phyloP scores from a whole-genome alignment of 2,329 filamentous ascomycete genomes.

The Paecilomyces formosus region DNA sequence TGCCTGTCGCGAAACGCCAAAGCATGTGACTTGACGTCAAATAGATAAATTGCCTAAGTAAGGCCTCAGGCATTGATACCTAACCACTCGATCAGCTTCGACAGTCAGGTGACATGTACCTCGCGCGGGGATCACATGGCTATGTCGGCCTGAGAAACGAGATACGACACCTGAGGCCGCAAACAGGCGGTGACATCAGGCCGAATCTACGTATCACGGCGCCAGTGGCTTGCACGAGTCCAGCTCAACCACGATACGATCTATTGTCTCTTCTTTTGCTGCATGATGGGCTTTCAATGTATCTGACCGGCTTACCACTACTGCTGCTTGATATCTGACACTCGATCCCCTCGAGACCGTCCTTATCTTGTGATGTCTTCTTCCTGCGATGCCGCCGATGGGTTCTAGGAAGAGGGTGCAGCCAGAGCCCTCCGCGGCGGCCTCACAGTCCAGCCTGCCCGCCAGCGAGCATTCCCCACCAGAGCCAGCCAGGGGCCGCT shows the following conservation, averaged over 20 bases:
- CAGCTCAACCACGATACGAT: not conserved
- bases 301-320: not conserved
- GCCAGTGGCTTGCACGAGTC: not conserved
- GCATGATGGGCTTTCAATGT: not conserved
- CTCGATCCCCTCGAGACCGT: not conserved
- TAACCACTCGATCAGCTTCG: too few species aligned
- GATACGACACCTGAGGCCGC: not conserved
- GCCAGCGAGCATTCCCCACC: conserved; percentile 14
- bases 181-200: conserved; percentile 1
- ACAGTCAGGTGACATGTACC: too few species aligned
- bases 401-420: conserved; percentile 39
- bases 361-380: conserved; percentile 24
- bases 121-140: too few species aligned
- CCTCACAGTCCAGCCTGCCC: conserved; percentile 17
- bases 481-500: conserved; percentile 13
- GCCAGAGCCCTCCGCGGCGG: conserved; percentile 27
- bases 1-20: not conserved
- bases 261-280: not conserved
- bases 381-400: conserved; percentile 29
- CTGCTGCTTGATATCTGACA: not conserved
- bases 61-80: too few species aligned
- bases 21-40: not conserved
- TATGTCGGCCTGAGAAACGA: not conserved
- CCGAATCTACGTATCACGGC: not conserved
- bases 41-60: too few species aligned